These are phyloP conservation scores for Brettanomyces anomalus DNA, from an alignment of 805 yeast genomes.

Conservation along the genomic window DNA sequence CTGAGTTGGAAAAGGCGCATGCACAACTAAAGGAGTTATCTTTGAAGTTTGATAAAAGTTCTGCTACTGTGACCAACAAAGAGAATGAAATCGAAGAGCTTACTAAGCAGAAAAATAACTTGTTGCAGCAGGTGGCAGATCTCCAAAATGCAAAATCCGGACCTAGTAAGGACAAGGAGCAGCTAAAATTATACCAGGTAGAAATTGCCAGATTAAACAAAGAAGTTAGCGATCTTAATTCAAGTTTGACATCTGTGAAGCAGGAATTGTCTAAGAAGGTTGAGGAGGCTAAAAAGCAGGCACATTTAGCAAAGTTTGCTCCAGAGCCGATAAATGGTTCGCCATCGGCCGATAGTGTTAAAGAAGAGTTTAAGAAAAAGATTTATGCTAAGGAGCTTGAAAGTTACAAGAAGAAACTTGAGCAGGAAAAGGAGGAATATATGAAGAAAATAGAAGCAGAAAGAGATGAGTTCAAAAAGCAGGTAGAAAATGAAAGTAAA, in stretches of 20 bases:
- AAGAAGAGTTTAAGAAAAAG: constrained; percentile 14
- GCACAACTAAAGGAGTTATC: constrained; percentile 58
- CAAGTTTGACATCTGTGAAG: constrained; percentile 13
- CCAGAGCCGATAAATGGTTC: constrained; percentile 6
- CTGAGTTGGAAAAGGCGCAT: constrained; percentile 35
- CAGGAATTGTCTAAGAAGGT: constrained; percentile 11
- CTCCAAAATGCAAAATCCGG: constrained; percentile 10
- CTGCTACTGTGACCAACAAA: constrained; percentile 9
- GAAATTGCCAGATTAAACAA: constrained; percentile 13
- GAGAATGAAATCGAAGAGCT: constrained; percentile 14
- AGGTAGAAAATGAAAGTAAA: constrained; percentile 22
- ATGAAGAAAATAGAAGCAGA: constrained; percentile 23
- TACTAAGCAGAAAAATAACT: constrained; percentile 17
- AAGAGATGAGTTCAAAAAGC: constrained; percentile 10
- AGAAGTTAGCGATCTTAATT: constrained; percentile 4
- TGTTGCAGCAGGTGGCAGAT: constrained; percentile 6
- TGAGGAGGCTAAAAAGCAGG: constrained; percentile 8
- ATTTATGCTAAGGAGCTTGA: constrained; percentile 2
- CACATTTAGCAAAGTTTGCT: neutral
- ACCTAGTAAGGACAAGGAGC: neutral
- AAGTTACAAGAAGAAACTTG: neutral
- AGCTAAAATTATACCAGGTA: constrained; percentile 7
- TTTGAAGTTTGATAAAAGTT: constrained; percentile 33
- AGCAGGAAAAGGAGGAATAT: constrained; percentile 14
- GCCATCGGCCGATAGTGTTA: constrained; percentile 12